Evolutionary conservation across 1,284 basidiomycete species (phyloP), one percentile per base, ranked within the genome.

Genomic region (Trichosporon inkin): DNA sequence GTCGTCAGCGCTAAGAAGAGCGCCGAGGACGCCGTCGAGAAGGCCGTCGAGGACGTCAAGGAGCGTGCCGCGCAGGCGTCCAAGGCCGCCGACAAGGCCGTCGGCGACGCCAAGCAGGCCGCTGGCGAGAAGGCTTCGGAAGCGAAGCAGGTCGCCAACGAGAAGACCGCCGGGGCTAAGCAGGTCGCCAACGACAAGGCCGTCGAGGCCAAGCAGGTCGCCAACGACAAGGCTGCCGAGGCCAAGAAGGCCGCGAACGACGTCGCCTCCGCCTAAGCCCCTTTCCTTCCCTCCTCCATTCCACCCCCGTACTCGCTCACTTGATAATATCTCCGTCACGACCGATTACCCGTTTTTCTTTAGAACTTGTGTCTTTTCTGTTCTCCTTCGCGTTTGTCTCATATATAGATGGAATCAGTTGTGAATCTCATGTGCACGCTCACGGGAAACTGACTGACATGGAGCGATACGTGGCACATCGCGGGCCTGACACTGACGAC

Each of bases 1-100:
- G 67, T 78, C 53, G 57, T 75, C 39, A 69, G 73, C 40, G 71
- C 74, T 62, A 75, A 57, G 47, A 60, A 57, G 57, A 20, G 38
- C 39, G 56, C 38, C 53, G 57, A 68, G 55, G 70, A 71, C 64
- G 65, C 68, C 19, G 61, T 59, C 53, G 67, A 71, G 54, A 58
- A 67, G 55, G 68, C 62, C 41, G 62, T 61, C 52, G 68, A 64
- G 17, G 22, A 22, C 17, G 53, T 39, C 47, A 40, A 62, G 37
- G 34, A 63, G 38, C 17, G 41, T 13, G 22, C 36, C 37, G 20
- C 20, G 14, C 41, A 62, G 55, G 55, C 49, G 36, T 55, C 51
- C 17, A 36, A 56, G 59, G 52, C 38, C 41, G 22, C 34, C 39
- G 35, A 32, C 34, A 36, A 55, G 41, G 47, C 36, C 8, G n/a